These are phyloP conservation scores for Verticillium isaacii DNA, from an alignment of 2,329 filamentous ascomycete species.

Conservation along the genomic window DNA sequence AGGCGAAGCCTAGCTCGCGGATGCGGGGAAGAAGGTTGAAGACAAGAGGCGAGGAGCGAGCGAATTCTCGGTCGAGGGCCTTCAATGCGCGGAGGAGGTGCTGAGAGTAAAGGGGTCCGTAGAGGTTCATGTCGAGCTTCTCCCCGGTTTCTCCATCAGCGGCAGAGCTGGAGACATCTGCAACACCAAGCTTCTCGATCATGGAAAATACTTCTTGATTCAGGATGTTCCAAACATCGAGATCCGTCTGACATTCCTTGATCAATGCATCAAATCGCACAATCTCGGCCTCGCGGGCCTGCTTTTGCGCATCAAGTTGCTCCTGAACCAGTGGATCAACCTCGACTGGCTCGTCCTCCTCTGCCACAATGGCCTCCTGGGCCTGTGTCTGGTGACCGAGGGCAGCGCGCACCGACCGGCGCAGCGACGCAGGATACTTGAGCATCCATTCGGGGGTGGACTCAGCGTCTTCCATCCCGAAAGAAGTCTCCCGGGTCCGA, in stretches of 20 bases:
- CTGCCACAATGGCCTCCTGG: background rate
- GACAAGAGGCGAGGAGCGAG: constrained; percentile 51
- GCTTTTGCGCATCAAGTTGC: constrained; percentile 27
- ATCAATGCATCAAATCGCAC: constrained; percentile 50
- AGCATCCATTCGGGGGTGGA: constrained; percentile 19
- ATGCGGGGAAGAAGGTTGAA: constrained; percentile 62
- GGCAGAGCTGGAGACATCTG: constrained; percentile 14
- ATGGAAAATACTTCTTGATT: constrained; percentile 62
- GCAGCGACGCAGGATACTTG: constrained; percentile 32
- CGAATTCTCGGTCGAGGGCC: constrained; percentile 53
- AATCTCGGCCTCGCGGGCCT: constrained; percentile 40
- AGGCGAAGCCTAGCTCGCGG: constrained; percentile 62
- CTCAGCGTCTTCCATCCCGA: background rate
- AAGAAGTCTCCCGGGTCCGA: background rate
- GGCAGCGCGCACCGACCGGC: constrained; percentile 31
- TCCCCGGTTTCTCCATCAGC: constrained; percentile 9
- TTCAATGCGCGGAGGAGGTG: constrained; percentile 54
- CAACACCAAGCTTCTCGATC: constrained; percentile 50
- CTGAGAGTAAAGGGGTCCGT: constrained; percentile 61
- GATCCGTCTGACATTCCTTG: constrained; percentile 51
- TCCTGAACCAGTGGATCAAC: constrained; percentile 4
- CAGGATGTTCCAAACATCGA: constrained; percentile 62
- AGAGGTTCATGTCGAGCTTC: constrained; percentile 44
- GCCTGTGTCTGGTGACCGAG: constrained; percentile 10
- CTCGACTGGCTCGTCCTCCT: background rate